A percentile compares a stretch with the other conserved stretches of the same genome.
phyloP scores from a whole-genome alignment of 306 rosid species.

The Canavalia gladiata region DNA sequence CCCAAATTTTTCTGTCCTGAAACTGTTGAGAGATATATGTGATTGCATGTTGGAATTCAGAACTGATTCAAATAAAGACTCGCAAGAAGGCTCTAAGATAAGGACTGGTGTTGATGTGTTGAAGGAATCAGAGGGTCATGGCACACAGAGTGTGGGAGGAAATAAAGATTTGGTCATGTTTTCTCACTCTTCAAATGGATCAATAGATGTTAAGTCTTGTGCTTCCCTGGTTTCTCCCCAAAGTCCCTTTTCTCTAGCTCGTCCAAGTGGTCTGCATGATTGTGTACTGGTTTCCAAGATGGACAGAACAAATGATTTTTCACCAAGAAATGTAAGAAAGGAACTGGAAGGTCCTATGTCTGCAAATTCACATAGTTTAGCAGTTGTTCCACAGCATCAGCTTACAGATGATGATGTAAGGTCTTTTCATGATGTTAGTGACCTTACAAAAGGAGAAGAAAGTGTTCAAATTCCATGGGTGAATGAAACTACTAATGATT shows the following conservation, averaged over 20 bases:
- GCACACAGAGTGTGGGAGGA: slow-evolving; percentile 45
- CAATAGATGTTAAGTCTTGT: slow-evolving; percentile 46
- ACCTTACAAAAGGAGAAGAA: slow-evolving; percentile 90
- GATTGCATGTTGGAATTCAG: slow-evolving; percentile 78
- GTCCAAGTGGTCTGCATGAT: slow-evolving; percentile 48
- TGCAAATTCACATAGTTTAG: slow-evolving; percentile 57
- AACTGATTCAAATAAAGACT: slow-evolving; percentile 66
- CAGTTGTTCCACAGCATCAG: slow-evolving; percentile 63
- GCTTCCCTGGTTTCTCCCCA: slow-evolving; percentile 51
- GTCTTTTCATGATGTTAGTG: slow-evolving; percentile 65
- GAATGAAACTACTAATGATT: slow-evolving; percentile 65
- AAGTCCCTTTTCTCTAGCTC: slow-evolving; percentile 41
- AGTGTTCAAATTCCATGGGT: slow-evolving; percentile 74
- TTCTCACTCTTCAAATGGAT: slow-evolving; percentile 56
- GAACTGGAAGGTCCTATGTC: slow-evolving; percentile 49
- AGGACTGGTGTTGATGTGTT: slow-evolving; percentile 51
- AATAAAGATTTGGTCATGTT: slow-evolving; percentile 53
- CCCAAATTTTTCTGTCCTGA: slow-evolving; percentile 79
- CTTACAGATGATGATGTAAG: slow-evolving; percentile 63
- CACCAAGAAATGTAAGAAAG: slow-evolving; percentile 45
- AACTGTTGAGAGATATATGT: slow-evolving; percentile 81
- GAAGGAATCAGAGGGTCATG: slow-evolving; percentile 54
- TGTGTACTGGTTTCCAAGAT: slow-evolving; percentile 38
- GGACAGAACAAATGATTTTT: slow-evolving; percentile 44
- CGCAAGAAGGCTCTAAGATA: slow-evolving; percentile 63